A percentile compares a stretch with the other conserved stretches of the same genome.
Conservation (phyloP, 257 asterid genomes). For the Nicotiana obtusifolia region DNA sequence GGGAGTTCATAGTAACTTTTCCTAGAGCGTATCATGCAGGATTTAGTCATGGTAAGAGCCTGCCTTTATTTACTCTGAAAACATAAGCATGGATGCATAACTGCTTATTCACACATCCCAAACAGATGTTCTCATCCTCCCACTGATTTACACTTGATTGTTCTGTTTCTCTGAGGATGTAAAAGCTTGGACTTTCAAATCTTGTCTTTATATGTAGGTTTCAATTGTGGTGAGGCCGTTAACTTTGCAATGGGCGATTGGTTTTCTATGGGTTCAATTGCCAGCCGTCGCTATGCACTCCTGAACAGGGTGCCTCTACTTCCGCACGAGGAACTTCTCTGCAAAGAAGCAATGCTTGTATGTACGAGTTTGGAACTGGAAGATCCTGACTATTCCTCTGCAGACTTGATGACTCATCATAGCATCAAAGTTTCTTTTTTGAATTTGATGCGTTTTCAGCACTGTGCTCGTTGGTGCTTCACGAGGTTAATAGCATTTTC, state of each 20-base stretch:
- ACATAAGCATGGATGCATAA: not conserved
- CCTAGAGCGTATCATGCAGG: slow-evolving; percentile 99
- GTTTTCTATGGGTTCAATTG: slow-evolving; percentile 88
- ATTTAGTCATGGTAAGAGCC: slow-evolving; percentile 82
- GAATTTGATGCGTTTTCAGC: slow-evolving; percentile 81
- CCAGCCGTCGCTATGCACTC: slow-evolving; percentile 87
- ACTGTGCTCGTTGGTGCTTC: slow-evolving; percentile 80
- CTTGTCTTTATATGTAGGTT: slow-evolving; percentile 40
- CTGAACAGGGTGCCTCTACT: slow-evolving; percentile 80
- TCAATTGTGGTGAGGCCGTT: slow-evolving; percentile 98
- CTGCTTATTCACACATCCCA: slow-evolving; percentile 5
- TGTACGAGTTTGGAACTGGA: slow-evolving; percentile 29
- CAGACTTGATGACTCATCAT: slow-evolving; percentile 39
- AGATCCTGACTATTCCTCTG: slow-evolving; percentile 38
- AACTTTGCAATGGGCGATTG: slow-evolving; percentile 94
- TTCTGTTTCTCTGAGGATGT: not conserved
- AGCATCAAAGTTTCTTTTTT: slow-evolving; percentile 62
- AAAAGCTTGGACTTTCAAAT: not conserved
- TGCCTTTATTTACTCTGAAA: not conserved
- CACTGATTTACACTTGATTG: not conserved
- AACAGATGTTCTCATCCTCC: not conserved
- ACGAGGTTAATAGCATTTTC: slow-evolving; percentile 39
- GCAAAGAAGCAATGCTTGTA: slow-evolving; percentile 90
- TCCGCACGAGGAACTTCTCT: slow-evolving; percentile 94
- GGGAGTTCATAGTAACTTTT: slow-evolving; percentile 82